Conservation (phyloP, 106 monocot species). For the Dendrobium nobile region DNA sequence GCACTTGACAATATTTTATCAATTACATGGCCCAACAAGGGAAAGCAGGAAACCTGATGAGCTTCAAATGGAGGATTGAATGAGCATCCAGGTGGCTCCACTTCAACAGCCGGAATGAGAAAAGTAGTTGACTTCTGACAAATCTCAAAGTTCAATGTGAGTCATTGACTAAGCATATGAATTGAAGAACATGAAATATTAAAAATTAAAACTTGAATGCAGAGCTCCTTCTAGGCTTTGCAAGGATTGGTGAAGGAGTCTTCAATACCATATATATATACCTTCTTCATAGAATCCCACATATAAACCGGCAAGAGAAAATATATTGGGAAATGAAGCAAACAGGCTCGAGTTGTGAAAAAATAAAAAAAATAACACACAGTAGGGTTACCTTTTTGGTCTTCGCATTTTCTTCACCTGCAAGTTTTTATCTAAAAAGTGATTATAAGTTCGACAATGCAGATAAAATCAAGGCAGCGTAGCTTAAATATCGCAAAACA, state of each 20-base stretch:
- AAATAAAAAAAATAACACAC: neutral
- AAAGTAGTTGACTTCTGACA: slow-evolving; percentile 36
- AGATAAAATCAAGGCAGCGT: neutral
- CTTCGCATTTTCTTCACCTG: slow-evolving; percentile 31
- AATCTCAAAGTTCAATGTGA: slow-evolving; percentile 1
- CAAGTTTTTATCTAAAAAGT: slow-evolving; percentile 11
- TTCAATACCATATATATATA: neutral
- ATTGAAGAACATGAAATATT: neutral
- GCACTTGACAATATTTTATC: neutral
- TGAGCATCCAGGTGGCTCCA: slow-evolving; percentile 83
- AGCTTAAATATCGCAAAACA: neutral
- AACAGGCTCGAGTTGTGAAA: neutral
- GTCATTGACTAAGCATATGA: neutral
- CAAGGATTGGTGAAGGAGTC: neutral
- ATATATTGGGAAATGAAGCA: neutral
- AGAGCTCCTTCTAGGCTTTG: neutral
- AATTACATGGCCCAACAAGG: neutral
- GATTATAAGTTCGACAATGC: neutral
- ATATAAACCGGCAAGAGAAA: neutral
- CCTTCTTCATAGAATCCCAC: neutral
- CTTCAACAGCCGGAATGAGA: slow-evolving; percentile 89
- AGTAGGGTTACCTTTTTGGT: slow-evolving; percentile 31
- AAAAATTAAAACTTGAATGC: neutral
- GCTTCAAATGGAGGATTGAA: slow-evolving; percentile 95
- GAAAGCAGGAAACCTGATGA: slow-evolving; percentile 61